Evolutionary conservation across 2,329 filamentous ascomycete genomes (phyloP).

Genomic region (Lachnellula willkommii): DNA sequence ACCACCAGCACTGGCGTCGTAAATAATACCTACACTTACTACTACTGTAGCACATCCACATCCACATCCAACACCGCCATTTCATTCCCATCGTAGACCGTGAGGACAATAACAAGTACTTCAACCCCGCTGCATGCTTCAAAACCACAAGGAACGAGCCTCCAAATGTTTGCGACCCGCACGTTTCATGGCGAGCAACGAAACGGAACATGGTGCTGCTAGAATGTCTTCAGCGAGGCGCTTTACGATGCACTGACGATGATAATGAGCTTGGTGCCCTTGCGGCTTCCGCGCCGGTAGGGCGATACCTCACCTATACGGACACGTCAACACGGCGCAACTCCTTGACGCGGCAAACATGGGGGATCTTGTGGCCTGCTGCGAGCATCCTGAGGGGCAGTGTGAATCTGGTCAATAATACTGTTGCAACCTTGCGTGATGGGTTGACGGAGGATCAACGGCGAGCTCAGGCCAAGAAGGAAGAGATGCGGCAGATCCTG

Average conservation of each 20-base stretch:
- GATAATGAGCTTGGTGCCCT: slow-evolving; percentile 10
- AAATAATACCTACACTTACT: too few species aligned
- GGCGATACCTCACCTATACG: slow-evolving; percentile 14
- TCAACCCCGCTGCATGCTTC: not conserved
- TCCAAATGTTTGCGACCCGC: not conserved
- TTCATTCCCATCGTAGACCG: not conserved
- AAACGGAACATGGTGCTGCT: slow-evolving; percentile 25
- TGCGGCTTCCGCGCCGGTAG: slow-evolving; percentile 12
- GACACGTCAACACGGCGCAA: slow-evolving; percentile 7
- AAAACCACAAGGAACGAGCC: not conserved
- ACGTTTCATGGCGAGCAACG: slow-evolving; percentile 17
- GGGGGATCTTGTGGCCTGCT: slow-evolving; percentile 24
- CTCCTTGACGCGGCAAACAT: slow-evolving; percentile 12
- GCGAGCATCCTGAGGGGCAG: slow-evolving; percentile 23
- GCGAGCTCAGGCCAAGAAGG: slow-evolving; percentile 40
- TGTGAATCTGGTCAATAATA: slow-evolving; percentile 24
- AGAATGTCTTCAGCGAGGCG: slow-evolving; percentile 23
- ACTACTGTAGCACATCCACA: too few species aligned
- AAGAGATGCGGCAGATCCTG: slow-evolving; percentile 58
- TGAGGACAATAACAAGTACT: too few species aligned
- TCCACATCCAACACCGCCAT: not conserved
- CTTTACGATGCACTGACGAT: slow-evolving; percentile 18
- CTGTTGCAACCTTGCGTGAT: slow-evolving; percentile 25
- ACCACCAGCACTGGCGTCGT: not conserved
- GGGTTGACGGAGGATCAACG: slow-evolving; percentile 40